phyloP scores from a whole-genome alignment of 768 basidiomycete species.

The Epithele typhae region DNA sequence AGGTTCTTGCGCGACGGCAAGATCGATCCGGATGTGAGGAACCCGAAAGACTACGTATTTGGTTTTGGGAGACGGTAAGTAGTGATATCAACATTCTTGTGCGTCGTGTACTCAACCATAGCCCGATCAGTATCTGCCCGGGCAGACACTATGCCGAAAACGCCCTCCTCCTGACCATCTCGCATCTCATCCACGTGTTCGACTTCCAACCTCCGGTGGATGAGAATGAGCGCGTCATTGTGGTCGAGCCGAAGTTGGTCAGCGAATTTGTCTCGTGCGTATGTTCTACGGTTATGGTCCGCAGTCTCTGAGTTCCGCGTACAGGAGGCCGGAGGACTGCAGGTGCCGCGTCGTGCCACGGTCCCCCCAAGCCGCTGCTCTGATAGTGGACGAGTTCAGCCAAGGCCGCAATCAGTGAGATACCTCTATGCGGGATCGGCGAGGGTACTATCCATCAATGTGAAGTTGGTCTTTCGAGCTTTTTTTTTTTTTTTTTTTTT shows the following conservation, averaged over 20 bases:
- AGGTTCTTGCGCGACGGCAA: constrained; percentile 14
- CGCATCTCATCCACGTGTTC: constrained; percentile 7
- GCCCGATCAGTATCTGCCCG: constrained; percentile 19
- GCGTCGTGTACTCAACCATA: background rate
- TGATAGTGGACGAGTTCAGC: no score
- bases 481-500: no score
- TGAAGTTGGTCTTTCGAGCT: no score
- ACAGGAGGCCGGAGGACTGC: constrained; percentile 4
- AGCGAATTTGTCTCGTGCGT: background rate
- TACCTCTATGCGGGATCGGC: no score
- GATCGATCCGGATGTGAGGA: constrained; percentile 5
- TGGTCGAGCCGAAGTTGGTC: background rate
- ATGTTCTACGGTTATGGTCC: background rate
- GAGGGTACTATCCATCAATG: no score
- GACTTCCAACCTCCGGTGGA: constrained; percentile 7
- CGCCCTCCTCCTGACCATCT: constrained; percentile 11
- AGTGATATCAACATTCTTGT: no score
- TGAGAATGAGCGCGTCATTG: background rate
- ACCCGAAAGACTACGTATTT: constrained; percentile 11
- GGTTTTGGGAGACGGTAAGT: constrained; percentile 16
- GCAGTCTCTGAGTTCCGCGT: background rate
- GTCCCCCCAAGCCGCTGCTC: background rate
- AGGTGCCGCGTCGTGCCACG: constrained; percentile 8
- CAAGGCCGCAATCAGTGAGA: no score
- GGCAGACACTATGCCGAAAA: constrained; percentile 11